These are phyloP conservation scores for Acidomyces sp. DNA, from an alignment of 495 filamentous ascomycete species.

Conservation along the genomic window DNA sequence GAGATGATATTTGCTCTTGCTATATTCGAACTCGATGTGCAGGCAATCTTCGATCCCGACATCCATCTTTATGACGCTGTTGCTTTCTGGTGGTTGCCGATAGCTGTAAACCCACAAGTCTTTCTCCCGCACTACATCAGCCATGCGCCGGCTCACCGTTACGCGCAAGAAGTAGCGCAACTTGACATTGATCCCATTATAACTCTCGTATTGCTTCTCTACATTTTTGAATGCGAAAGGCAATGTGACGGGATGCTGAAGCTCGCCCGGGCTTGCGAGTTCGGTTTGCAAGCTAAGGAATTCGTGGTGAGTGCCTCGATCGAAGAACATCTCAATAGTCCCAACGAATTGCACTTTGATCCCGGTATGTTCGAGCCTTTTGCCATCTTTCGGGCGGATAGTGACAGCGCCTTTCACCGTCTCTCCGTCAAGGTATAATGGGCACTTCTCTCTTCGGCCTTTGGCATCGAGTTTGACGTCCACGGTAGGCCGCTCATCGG, in stretches of 20 bases:
- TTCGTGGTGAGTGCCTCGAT: constrained; percentile 97
- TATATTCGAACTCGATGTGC: constrained; percentile 99
- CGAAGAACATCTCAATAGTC: constrained; percentile 99
- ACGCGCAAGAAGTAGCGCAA: constrained; percentile 97
- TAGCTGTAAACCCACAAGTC: constrained; percentile 99
- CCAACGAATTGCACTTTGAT: constrained; percentile 99
- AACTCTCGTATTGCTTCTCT: constrained; percentile 99
- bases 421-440: constrained; percentile 95
- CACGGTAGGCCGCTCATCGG: constrained; percentile 84
- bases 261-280: constrained; percentile 87
- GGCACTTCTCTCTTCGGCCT: constrained; percentile 87
- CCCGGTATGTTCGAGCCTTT: constrained; percentile 91
- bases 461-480: constrained; percentile 99
- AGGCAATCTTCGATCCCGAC: constrained; percentile 98
- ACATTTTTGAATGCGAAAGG: constrained; percentile 99
- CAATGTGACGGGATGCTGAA: constrained; percentile 96
- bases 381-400: constrained; percentile 93
- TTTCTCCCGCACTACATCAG: constrained; percentile 96
- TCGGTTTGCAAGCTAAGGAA: constrained; percentile 94
- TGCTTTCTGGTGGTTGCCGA: constrained; percentile 94
- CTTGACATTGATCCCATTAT: constrained; percentile 99
- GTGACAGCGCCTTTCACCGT: constrained; percentile 93
- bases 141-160: constrained; percentile 91
- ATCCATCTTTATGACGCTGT: constrained; percentile 99
- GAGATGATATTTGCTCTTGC: constrained; percentile 95